Evolutionary conservation across 352 stramenopile species (phyloP), one percentile per base, ranked within the genome.

Genomic region (Globisporangium heterothallicum): DNA sequence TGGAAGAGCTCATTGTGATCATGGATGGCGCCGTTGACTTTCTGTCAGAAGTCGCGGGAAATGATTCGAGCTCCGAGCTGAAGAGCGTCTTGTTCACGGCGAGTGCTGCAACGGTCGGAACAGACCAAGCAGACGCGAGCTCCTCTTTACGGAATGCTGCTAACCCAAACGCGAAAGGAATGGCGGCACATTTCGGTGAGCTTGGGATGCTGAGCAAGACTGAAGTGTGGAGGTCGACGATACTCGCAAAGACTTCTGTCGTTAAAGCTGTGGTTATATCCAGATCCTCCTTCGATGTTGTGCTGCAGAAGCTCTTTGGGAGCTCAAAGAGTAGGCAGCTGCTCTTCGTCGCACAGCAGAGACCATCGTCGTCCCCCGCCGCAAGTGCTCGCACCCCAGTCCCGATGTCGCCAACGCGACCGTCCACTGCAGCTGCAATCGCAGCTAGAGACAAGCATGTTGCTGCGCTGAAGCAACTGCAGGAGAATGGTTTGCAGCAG

Each of bases 171-270:
- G 29, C 44, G 8, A 53, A 67, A 50, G 27, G 45, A 27, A 32
- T 56, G 0, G 56, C 54, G 29, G 22, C 16, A 8, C 77, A 61
- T 25, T 45, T 81, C n/a, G 75, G 75, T 14, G 68, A 81, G 22
- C 32, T 86, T 4, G 66, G 68, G 0, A 72, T 86, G 61, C 56
- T 84, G 16, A 66, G 56, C 6, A 78, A 66, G 18, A 49, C 51
- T 4, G 68, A 77, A 27, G 49, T 62, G 6, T 86, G 72, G 75
- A 19, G 58, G 12, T 56, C 34, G 30, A 78, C 70, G 2, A 54
- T 81, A 21, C 47, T 45, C 42, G 59, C 61, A 19, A 35, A 50
- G 3, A 53, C 55, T 1, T 5, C 29, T 14, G 21, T 46, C 14
- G 72, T 50, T 0, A 79, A 68, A 36, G 40, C 66, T 3, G 53